These are phyloP conservation scores for Coelastrella sp. DNA, from an alignment of 139 green algal species.

Conservation along the genomic window DNA sequence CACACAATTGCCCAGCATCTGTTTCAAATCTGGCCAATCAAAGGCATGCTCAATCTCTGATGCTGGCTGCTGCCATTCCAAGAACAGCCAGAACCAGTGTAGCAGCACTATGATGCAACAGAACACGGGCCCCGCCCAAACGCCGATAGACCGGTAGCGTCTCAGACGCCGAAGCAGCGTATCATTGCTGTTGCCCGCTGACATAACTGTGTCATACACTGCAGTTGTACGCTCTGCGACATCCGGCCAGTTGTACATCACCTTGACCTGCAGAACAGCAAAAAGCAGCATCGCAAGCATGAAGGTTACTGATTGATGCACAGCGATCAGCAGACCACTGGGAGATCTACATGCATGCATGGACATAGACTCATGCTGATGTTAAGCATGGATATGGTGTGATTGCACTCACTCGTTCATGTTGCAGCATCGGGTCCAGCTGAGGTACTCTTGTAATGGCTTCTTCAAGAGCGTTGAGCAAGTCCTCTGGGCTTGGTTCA, in stretches of 20 bases:
- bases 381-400: too few relatives aligned
- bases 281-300: neutral
- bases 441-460: conserved; percentile 51
- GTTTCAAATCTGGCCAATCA: conserved; percentile 55
- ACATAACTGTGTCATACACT: conserved; percentile 77
- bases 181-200: conserved; percentile 25
- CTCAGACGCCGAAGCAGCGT: conserved; percentile 57
- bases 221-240: conserved; percentile 83
- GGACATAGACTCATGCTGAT: too few relatives aligned
- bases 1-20: neutral
- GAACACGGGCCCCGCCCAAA: conserved; percentile 80
- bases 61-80: conserved; percentile 68
- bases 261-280: conserved; percentile 57
- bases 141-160: conserved; percentile 70
- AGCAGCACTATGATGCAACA: conserved; percentile 71
- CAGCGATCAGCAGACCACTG: too few relatives aligned
- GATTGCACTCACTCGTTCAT: conserved; percentile 76
- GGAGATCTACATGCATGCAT: too few relatives aligned
- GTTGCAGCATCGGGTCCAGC: conserved; percentile 61
- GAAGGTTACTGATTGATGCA: too few relatives aligned
- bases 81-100: conserved; percentile 66
- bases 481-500: conserved; percentile 74
- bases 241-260: conserved; percentile 93
- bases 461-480: conserved; percentile 67
- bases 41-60: conserved; percentile 55